Base-by-base conservation (phyloP, 441 rosid genomes). In the California macrophylla region DNA sequence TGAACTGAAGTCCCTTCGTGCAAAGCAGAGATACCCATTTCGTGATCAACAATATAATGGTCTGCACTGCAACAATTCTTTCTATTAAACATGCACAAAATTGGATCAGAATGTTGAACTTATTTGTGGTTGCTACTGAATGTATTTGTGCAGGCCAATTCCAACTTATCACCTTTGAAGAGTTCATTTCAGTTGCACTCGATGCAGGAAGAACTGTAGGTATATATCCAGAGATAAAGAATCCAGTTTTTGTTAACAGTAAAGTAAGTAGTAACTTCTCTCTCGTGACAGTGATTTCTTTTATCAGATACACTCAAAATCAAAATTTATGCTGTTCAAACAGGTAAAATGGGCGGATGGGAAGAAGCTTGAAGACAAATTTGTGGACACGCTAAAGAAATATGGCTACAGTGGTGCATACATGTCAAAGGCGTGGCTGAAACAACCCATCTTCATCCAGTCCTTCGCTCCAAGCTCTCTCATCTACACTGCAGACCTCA, bases 341-440 rank as follows among this genome's bases (percentile, higher is more conserved):
- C 75, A 75, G 78, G 75, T 75, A 52, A 66, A 67, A 16, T 75
- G 78, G 78, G 16, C 66, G 0, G 58, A 66, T 15, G 78, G 78
- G 20, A 66, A 75, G 65, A 71, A 18, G 32, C 21, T 75, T 1
- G 75, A 75, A 25, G 78, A 75, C 42, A 62, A 58, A 21, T 66
- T 75, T 36, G 74, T 75, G 29, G 69, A 71, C 18, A 75, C 68
- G 0, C 74, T 75, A 0, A 45, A 67, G 69, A 75, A 71, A 23
- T 75, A 47, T 6, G 78, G 75, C 1, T 75, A 75, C 69, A 63
- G 7, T 9, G 78, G 78, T 0, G 20, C 60, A 0, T 75, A 75
- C 69, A 52, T 75, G 78, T 66, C 78, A 12, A 18, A 71, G 28
- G 69, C 71, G 1, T 75, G 78, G 78, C 65, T 75, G 23, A 71